Base-by-base conservation (phyloP, 305 asterid species). In the Fraxinus latifolia region DNA sequence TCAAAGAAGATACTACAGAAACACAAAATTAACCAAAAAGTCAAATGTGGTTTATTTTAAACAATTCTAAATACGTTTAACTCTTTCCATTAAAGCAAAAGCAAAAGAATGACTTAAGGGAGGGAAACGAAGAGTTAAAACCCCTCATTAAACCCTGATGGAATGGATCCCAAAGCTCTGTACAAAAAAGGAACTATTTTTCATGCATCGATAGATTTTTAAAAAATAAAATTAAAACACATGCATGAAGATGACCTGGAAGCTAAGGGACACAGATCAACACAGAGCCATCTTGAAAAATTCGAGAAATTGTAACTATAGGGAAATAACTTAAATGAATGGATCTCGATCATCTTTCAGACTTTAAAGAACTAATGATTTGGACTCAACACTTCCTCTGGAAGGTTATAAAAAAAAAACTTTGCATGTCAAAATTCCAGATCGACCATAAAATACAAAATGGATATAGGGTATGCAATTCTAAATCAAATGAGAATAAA, bases 381-480 rank as follows among this genome's bases (percentile, higher is more conserved):
- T 36, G 12, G 44, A 74, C 58, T 79, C 68, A 15, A 70, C 65
- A 44, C 39, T 29, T 77, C 77, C 82, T 79, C 50, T 53, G 76
- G 65, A 34, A 42, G 33, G 42, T 27, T 27, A 27, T 27, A 12
- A 44, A 44, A 12, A 27, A 37, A 74, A 79, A 31, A 36, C 79
- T 75, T 76, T 73, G 79, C 84, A 81, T 72, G 85, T 53, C 62
- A 77, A 80, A 82, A 80, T 50, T 65, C 84, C 89, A 82, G 91
- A 92, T 91, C 93, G 62, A 68, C 81, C 79, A 71, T 83, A 76
- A 39, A 82, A 77, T 82, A 79, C 73, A 71, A 50, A 81, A 47
- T 70, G 75, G 58, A 11, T 12, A 55, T 78, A 71, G 25, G 14
- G 42, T 71, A 14, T 32, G 76, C 23, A n/a, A 71, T 71, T 71